phyloP scores from a whole-genome alignment of 495 filamentous ascomycete species.

The Talaromyces stipitatus region DNA sequence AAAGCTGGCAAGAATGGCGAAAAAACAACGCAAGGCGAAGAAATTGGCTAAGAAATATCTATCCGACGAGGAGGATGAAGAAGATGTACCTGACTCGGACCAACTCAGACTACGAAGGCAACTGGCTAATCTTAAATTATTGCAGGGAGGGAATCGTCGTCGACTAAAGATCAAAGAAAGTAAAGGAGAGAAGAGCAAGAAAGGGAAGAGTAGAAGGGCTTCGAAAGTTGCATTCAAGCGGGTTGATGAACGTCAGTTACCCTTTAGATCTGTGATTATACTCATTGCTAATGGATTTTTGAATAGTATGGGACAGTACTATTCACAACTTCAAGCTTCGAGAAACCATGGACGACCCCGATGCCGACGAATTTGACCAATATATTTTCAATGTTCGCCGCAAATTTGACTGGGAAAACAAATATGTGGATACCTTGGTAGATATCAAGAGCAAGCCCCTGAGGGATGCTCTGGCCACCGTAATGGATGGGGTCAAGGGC shows the following conservation, averaged over 20 bases:
- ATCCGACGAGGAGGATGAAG: conserved; percentile 19
- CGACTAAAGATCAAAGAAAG: conserved; percentile 6
- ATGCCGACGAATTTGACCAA: conserved; percentile 71
- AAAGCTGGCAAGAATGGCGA: conserved; percentile 21
- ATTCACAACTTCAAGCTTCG: conserved; percentile 80
- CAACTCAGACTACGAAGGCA: conserved; percentile 15
- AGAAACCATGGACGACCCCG: conserved; percentile 65
- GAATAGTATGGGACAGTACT: conserved; percentile 60
- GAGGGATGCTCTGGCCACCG: conserved; percentile 61
- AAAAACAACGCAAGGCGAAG: conserved; percentile 43
- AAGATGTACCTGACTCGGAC: conserved; percentile 12
- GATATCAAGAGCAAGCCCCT: conserved; percentile 83
- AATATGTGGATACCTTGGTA: conserved; percentile 68
- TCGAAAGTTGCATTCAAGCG: conserved; percentile 76
- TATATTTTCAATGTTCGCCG: conserved; percentile 83
- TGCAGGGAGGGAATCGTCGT: conserved; percentile 14
- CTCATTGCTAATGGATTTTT: neutral
- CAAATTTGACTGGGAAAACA: conserved; percentile 82
- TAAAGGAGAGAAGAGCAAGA: conserved; percentile 11
- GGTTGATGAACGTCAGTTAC: conserved; percentile 61
- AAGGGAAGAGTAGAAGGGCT: conserved; percentile 39
- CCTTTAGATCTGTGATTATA: neutral
- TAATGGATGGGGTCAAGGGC: conserved; percentile 77
- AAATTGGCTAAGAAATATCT: conserved; percentile 27
- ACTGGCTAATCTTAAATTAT: conserved; percentile 14